Conservation (phyloP, 2,329 filamentous ascomycete species). For the Daldinia eschscholtzii region DNA sequence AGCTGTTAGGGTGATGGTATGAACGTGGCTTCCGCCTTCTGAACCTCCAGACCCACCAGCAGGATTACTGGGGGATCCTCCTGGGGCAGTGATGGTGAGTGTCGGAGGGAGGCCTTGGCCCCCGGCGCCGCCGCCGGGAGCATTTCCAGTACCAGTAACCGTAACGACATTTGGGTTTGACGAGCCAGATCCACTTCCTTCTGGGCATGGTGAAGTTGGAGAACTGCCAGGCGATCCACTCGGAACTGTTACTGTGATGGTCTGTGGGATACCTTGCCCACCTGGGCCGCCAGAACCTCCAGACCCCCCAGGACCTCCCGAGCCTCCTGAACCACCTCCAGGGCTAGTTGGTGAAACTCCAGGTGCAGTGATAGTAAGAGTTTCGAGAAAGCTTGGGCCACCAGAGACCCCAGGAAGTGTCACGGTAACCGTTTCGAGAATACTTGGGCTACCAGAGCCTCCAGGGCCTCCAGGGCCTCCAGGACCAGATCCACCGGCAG, state of each 20-base stretch:
- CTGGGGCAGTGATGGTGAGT: conserved; percentile 39
- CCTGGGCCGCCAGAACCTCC: conserved; percentile 26
- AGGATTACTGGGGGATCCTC: conserved; percentile 32
- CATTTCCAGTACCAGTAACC: conserved; percentile 27
- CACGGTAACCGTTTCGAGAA: conserved; percentile 7
- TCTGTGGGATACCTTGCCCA: conserved; percentile 28
- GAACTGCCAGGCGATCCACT: conserved; percentile 28
- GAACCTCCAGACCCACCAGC: conserved; percentile 28
- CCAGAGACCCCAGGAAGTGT: conserved; percentile 19
- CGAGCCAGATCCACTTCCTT: conserved; percentile 22
- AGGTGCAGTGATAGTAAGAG: conserved; percentile 38
- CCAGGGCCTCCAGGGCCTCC: conserved; percentile 25
- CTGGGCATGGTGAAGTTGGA: conserved; percentile 31
- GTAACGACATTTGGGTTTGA: conserved; percentile 19
- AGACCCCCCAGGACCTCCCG: conserved; percentile 8
- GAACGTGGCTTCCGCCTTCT: conserved; percentile 19
- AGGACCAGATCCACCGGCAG: conserved; percentile 31
- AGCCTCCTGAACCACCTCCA: conserved; percentile 8
- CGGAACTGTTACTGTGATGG: conserved; percentile 39
- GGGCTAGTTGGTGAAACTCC: conserved; percentile 27
- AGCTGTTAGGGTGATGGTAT: conserved; percentile 31
- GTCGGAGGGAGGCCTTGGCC: conserved; percentile 35
- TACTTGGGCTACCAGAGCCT: conserved; percentile 8
- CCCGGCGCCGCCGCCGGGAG: conserved; percentile 19
- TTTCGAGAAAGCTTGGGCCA: conserved; percentile 28